phyloP scores from a whole-genome alignment of 73 alveolate genomes.

The Tetrahymena elliotti region DNA sequence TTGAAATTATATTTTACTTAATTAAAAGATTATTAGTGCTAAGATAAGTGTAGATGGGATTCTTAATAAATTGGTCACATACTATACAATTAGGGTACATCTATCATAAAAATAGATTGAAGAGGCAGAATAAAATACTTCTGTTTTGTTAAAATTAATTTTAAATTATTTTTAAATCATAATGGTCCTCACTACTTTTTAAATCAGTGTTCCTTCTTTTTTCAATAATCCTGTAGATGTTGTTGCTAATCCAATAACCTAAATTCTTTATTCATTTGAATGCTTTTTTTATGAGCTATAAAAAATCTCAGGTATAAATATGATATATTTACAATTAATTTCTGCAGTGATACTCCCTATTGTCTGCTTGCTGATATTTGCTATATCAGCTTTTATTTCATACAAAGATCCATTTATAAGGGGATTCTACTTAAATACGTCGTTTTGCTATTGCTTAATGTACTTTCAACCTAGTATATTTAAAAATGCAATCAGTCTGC shows the following conservation, averaged over 20 bases:
- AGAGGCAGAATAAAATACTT: not conserved
- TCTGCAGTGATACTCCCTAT: not conserved
- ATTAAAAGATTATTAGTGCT: not conserved
- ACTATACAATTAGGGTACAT: not conserved
- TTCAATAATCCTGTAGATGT: not conserved
- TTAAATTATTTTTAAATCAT: not conserved
- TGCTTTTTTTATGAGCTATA: not conserved
- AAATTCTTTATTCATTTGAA: not conserved
- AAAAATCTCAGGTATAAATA: not conserved
- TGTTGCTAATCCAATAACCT: not conserved
- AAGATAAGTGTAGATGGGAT: not conserved
- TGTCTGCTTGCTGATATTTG: not conserved
- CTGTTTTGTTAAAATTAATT: not conserved
- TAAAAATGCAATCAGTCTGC: not conserved
- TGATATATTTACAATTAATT: not conserved
- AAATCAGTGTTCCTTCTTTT: not conserved
- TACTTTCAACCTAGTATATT: not conserved
- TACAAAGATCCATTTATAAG: not conserved
- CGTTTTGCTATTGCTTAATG: not conserved
- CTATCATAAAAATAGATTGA: not conserved
- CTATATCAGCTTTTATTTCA: not conserved
- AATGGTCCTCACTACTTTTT: not conserved
- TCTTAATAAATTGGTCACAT: not conserved
- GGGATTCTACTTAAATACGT: not conserved
- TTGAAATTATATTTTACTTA: not conserved